Evolutionary conservation across 768 basidiomycete species (phyloP).

Genomic region (Suillus subluteus): DNA sequence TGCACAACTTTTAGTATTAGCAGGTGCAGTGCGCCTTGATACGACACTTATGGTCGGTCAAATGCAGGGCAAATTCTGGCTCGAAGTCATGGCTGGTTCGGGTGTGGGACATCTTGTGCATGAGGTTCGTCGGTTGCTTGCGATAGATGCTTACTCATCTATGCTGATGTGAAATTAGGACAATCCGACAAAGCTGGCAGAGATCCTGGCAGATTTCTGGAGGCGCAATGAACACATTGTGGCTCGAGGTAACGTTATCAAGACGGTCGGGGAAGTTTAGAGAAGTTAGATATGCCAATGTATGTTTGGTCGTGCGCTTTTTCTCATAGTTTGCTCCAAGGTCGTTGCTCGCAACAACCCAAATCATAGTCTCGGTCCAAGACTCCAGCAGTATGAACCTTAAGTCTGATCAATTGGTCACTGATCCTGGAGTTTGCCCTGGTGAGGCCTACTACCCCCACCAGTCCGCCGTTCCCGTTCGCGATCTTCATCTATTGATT

Average conservation of each 20-base stretch:
- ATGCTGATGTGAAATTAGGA: slow-evolving; percentile 55
- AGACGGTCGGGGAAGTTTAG: slow-evolving; percentile 57
- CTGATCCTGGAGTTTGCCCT: too few species aligned
- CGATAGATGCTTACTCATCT: slow-evolving; percentile 2
- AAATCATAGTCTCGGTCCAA: too few species aligned
- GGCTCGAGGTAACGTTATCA: slow-evolving; percentile 51
- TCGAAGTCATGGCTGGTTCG: slow-evolving; percentile 69
- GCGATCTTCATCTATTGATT: slow-evolving; percentile 25
- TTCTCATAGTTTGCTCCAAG: neutral
- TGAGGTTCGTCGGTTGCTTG: slow-evolving; percentile 58
- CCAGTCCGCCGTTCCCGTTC: too few species aligned
- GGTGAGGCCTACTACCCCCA: too few species aligned
- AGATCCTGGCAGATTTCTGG: slow-evolving; percentile 89
- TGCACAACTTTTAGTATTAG: slow-evolving; percentile 86
- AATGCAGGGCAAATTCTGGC: slow-evolving; percentile 96
- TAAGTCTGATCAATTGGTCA: neutral
- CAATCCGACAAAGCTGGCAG: slow-evolving; percentile 79
- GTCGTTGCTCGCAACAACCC: neutral
- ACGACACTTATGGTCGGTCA: slow-evolving; percentile 94
- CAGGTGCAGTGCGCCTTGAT: slow-evolving; percentile 92
- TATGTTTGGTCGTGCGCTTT: neutral
- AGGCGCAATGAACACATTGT: slow-evolving; percentile 78
- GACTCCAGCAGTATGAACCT: neutral
- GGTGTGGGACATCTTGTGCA: slow-evolving; percentile 94
- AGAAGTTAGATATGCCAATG: neutral